phyloP scores from a whole-genome alignment of 257 asterid genomes.

The Linderniella brevidens region DNA sequence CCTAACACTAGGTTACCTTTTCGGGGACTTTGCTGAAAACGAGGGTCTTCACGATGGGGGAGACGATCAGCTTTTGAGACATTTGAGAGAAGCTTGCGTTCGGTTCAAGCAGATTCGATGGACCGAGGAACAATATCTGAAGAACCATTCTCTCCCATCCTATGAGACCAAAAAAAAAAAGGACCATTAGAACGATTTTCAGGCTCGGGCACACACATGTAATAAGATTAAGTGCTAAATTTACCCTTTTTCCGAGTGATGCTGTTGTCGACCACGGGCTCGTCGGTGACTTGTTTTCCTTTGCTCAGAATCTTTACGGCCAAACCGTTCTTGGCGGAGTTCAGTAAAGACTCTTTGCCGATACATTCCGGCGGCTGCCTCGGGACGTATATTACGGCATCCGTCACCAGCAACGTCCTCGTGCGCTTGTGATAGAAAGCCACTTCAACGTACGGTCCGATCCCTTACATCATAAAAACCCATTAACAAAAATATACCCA shows the following conservation, averaged over 20 bases:
- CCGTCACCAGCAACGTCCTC: conserved; percentile 70
- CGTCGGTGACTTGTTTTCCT: conserved; percentile 71
- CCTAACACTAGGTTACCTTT: conserved; percentile 35
- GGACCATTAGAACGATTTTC: neutral
- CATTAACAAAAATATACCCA: neutral
- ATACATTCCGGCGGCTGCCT: conserved; percentile 76
- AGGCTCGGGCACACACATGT: neutral
- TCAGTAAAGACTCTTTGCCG: conserved; percentile 62
- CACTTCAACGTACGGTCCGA: conserved; percentile 95
- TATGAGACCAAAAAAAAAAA: conserved; percentile 11
- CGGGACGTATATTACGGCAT: conserved; percentile 89
- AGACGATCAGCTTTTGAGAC: conserved; percentile 88
- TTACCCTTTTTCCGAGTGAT: conserved; percentile 66
- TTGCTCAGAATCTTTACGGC: conserved; percentile 88
- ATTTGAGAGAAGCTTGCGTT: conserved; percentile 82
- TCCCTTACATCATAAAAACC: conserved; percentile 30
- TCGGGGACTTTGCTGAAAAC: conserved; percentile 97
- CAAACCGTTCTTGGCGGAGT: conserved; percentile 82
- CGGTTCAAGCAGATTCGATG: conserved; percentile 92
- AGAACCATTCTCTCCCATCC: conserved; percentile 99
- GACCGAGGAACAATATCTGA: conserved; percentile 92
- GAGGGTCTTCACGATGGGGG: conserved; percentile 83
- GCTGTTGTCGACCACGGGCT: conserved; percentile 64
- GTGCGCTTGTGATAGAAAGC: conserved; percentile 88
- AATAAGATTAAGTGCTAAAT: conserved; percentile 2